Percentiles rank a stretch among this genome's conserved stretches.
Evolutionary conservation across 2,329 filamentous ascomycete genomes (phyloP).

Genomic region (Calonectria pteridis): DNA sequence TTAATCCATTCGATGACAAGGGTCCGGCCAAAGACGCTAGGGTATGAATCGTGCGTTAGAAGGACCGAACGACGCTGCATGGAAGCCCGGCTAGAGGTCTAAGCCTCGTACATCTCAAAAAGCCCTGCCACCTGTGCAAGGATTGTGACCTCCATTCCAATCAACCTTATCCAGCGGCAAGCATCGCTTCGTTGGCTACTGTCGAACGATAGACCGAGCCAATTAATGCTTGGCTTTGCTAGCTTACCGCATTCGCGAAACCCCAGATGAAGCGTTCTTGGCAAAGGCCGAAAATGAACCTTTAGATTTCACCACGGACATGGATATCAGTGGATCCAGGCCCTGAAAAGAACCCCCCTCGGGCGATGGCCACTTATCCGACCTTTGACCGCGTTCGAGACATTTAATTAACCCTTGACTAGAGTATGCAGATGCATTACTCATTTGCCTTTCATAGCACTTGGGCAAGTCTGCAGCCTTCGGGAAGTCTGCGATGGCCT

Average conservation of each 20-base stretch:
- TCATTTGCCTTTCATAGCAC: not conserved
- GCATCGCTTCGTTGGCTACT: constrained; percentile 20
- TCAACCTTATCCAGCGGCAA: constrained; percentile 25
- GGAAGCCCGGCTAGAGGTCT: constrained; percentile 42
- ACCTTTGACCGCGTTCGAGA: not conserved
- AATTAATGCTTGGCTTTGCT: constrained; percentile 21
- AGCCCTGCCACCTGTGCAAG: constrained; percentile 36
- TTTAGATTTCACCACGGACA: constrained; percentile 10
- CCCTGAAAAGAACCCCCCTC: constrained; percentile 7
- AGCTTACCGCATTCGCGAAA: constrained; percentile 12
- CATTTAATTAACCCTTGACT: constrained; percentile 8
- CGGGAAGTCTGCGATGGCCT: not conserved
- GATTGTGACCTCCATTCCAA: constrained; percentile 22
- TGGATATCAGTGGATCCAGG: constrained; percentile 13
- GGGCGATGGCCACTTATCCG: constrained; percentile 16
- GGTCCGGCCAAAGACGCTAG: constrained; percentile 39
- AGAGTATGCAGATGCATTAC: not conserved
- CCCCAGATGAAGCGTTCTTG: constrained; percentile 6
- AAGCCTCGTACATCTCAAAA: constrained; percentile 46
- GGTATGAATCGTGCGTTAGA: constrained; percentile 46
- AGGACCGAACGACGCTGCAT: constrained; percentile 47
- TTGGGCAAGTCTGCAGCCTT: not conserved
- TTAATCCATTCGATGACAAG: constrained; percentile 35
- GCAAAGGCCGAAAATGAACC: constrained; percentile 11
- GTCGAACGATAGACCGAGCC: constrained; percentile 21